phyloP scores from a whole-genome alignment of 2,329 filamentous ascomycete genomes.

The Penicillium sumatraense region DNA sequence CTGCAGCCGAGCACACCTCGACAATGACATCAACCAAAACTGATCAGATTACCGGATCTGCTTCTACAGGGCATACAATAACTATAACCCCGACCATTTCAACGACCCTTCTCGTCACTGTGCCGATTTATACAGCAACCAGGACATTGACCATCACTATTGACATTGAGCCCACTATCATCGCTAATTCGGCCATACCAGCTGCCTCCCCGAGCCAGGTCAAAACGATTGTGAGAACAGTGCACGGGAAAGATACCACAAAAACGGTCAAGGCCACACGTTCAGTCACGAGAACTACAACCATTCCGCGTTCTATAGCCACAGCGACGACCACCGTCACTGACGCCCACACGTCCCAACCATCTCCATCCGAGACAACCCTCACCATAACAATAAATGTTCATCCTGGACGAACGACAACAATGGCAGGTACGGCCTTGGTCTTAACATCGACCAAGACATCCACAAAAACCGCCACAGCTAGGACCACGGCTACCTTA shows the following conservation, averaged over 20 bases:
- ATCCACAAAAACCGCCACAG: neutral
- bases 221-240: neutral
- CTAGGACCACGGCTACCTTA: neutral
- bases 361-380: neutral
- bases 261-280: neutral
- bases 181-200: neutral
- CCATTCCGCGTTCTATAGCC: neutral
- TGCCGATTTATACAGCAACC: neutral
- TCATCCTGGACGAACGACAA: neutral
- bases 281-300: neutral
- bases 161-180: neutral
- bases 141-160: neutral
- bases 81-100: neutral
- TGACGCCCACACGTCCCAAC: neutral
- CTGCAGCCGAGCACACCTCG: constrained; percentile 2
- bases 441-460: neutral
- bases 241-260: neutral
- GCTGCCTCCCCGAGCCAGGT: neutral
- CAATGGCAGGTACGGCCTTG: neutral
- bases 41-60: neutral
- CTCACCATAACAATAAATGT: neutral
- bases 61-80: constrained; percentile 6
- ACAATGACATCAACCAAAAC: constrained; percentile 2
- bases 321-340: neutral
- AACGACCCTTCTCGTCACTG: neutral